Base-by-base conservation (phyloP, 2,329 filamentous ascomycete genomes). In the Orbilia quercus region DNA sequence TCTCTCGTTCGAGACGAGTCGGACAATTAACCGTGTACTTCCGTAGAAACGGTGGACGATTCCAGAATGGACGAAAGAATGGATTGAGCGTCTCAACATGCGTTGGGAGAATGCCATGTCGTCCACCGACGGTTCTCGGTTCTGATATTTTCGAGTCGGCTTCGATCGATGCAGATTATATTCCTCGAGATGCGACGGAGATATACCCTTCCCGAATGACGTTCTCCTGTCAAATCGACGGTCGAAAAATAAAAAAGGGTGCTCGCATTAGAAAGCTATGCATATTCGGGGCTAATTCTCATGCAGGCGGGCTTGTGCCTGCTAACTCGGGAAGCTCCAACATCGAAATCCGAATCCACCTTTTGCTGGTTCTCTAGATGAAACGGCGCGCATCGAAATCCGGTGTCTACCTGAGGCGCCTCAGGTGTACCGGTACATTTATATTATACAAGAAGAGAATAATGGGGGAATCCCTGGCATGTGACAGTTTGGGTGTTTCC, bases 261-360 rank as follows among this genome's bases (percentile, higher is more conserved):
- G 36, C 12, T 40, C 28, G 48, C 48, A 53, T 53, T n/a, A 31
- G 25, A 31, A 31, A 5, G 45, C 23, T 16, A 34, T 28, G 47
- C 45, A 31, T 51, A 31, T 16, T 23, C 3, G 4, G 47, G 45
- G 18, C 14, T 11, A 16, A n/a, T 20, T 28, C n/a, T n/a, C 31
- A 20, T 44, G 12, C 53, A 57, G 36, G 23, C 20, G 20, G 14
- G 38, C 20, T 25, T 59, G n/a, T 7, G 42, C 23, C 55, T 59
- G 55, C 55, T 38, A 36, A 59, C 40, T 48, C 42, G 55, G 55
- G 55, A 59, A 59, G 55, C 55, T 59, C 40, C 16, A 36, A 54
- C 25, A 36, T 18, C 9, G 11, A 14, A 40, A 18, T 9, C 5
- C 6, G 9, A 45, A 45, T 18, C 5, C 28, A 31, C 28, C 28